phyloP scores from a whole-genome alignment of 164 flowering plant genomes.

The Chimonanthus praecox region DNA sequence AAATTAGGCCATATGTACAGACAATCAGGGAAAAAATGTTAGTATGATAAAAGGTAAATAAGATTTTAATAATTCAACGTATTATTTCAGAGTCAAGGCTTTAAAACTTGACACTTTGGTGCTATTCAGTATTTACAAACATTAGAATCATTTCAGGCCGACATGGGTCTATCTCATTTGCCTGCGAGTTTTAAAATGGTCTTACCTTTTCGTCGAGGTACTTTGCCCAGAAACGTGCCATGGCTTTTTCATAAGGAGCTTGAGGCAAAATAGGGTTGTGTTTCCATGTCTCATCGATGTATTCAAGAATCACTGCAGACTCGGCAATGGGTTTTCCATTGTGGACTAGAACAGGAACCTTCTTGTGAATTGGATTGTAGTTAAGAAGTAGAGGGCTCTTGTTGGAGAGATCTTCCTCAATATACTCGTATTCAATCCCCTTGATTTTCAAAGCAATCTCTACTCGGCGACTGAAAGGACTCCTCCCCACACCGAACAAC shows the following conservation, averaged over 20 bases:
- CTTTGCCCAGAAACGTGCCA: slow-evolving; percentile 26
- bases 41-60: no score
- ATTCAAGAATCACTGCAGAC: slow-evolving; percentile 7
- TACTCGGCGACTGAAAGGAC: slow-evolving; percentile 12
- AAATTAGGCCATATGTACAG: background rate
- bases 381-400: slow-evolving; percentile 23
- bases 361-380: slow-evolving; percentile 16
- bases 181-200: no score
- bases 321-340: slow-evolving; percentile 8
- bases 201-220: slow-evolving; percentile 10
- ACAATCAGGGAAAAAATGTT: no score
- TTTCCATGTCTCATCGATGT: slow-evolving; percentile 12
- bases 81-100: no score
- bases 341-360: slow-evolving; percentile 9
- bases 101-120: no score
- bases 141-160: no score
- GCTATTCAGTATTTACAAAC: no score
- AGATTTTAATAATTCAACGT: no score
- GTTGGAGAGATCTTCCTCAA: slow-evolving; percentile 24
- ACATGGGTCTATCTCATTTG: no score
- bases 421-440: slow-evolving; percentile 22
- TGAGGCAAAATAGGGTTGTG: slow-evolving; percentile 17
- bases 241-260: slow-evolving; percentile 18
- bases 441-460: slow-evolving; percentile 25
- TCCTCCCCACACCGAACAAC: slow-evolving; percentile 19